Evolutionary conservation across 305 asterid species (phyloP).

Genomic region (Solanum hybrid): DNA sequence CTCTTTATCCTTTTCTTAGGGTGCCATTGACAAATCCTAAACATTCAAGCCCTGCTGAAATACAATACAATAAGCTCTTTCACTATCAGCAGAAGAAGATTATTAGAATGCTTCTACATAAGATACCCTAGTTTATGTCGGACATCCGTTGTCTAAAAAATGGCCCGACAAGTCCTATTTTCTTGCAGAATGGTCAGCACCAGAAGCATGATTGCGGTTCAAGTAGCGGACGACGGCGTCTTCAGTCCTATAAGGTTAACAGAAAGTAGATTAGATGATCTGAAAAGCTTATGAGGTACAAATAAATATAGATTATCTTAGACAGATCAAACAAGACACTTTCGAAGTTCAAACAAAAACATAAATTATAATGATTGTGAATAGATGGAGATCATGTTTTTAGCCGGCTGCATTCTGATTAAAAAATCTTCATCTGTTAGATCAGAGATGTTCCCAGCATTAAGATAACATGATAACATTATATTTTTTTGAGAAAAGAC

Average conservation of each 20-base stretch:
- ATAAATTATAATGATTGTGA: background rate
- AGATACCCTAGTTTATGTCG: background rate
- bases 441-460: background rate
- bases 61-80: background rate
- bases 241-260: constrained; percentile 43
- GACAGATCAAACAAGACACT: background rate
- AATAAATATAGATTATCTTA: background rate
- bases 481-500: background rate
- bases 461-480: background rate
- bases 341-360: background rate
- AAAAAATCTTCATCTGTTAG: background rate
- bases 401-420: background rate
- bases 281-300: background rate
- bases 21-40: background rate
- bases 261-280: constrained; percentile 8
- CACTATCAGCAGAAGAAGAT: background rate
- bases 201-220: constrained; percentile 52
- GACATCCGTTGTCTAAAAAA: background rate
- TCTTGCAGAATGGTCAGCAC: constrained; percentile 41
- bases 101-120: background rate
- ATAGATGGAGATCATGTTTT: background rate
- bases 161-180: constrained; percentile 25
- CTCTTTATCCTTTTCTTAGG: background rate
- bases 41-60: background rate
- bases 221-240: constrained; percentile 71